Evolutionary conservation across 1,139 yeast species (phyloP).

Genomic region (Geotrichum phurueaensis): DNA sequence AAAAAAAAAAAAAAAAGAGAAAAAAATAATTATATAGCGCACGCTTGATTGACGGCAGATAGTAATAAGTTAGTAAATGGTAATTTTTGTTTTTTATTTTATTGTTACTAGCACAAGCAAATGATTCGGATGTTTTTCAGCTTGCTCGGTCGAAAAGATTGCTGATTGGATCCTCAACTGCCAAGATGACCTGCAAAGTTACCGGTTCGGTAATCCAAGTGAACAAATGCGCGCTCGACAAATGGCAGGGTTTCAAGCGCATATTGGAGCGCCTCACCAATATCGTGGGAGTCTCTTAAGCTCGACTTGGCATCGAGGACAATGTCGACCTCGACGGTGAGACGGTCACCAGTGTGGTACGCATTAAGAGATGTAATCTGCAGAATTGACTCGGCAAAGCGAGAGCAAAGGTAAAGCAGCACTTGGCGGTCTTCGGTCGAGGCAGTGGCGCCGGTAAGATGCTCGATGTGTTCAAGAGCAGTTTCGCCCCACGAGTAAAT

Average conservation of each 20-base stretch:
- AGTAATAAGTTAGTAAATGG: too few species aligned
- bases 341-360: conserved; percentile 72
- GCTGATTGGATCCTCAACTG: background rate
- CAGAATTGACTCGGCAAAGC: conserved; percentile 64
- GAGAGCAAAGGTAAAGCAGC: conserved; percentile 56
- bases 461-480: conserved; percentile 66
- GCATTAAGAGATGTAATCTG: conserved; percentile 64
- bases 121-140: too few species aligned
- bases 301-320: conserved; percentile 50
- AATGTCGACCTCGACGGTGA: conserved; percentile 72
- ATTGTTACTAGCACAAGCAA: too few species aligned
- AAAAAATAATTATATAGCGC: too few species aligned
- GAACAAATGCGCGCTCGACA: conserved; percentile 79
- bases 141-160: too few species aligned
- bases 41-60: too few species aligned
- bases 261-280: conserved; percentile 76
- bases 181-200: conserved; percentile 35
- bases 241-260: conserved; percentile 70
- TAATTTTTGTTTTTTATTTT: too few species aligned
- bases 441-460: conserved; percentile 71
- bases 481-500: conserved; percentile 54
- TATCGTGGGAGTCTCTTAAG: conserved; percentile 67
- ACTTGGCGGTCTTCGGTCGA: conserved; percentile 57
- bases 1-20: too few species aligned
- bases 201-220: conserved; percentile 55